A percentile compares a stretch with the other conserved stretches of the same genome.
Conservation (phyloP, 176 grass and related monocot species). For the Oryza meyeriana region DNA sequence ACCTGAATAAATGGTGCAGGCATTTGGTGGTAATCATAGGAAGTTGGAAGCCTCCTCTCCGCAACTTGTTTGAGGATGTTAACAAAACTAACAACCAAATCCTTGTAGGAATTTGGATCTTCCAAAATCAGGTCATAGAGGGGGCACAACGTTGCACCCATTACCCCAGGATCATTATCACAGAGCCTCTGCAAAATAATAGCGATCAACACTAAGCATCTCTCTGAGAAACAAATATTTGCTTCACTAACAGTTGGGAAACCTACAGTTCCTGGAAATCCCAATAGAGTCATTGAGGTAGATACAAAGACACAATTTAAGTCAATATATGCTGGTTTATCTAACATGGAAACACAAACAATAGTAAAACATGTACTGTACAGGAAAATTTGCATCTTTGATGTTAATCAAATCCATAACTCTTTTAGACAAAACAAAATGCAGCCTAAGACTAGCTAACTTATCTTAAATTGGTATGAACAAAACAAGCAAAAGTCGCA, state of each 20-base stretch:
- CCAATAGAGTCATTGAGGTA: not conserved
- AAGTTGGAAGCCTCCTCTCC: constrained; percentile 91
- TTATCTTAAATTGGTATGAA: not conserved
- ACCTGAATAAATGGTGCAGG: constrained; percentile 99
- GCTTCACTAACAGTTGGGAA: not conserved
- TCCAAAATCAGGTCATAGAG: constrained; percentile 88
- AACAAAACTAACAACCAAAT: constrained; percentile 90
- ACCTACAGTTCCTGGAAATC: not conserved
- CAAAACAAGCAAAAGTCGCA: not conserved
- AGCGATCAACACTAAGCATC: constrained; percentile 13
- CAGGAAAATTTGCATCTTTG: not conserved
- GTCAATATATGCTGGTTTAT: not conserved
- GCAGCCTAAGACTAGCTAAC: not conserved
- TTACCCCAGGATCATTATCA: constrained; percentile 97
- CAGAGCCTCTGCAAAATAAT: constrained; percentile 68
- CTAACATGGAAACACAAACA: not conserved
- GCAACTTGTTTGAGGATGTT: constrained; percentile 99
- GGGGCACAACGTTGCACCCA: constrained; percentile 91
- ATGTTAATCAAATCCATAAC: not conserved
- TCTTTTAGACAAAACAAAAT: not conserved
- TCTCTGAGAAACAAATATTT: not conserved
- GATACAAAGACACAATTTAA: not conserved
- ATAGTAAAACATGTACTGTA: not conserved
- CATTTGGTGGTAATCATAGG: constrained; percentile 99
- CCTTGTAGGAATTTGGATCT: constrained; percentile 91